Evolutionary conservation across 2,329 filamentous ascomycete genomes (phyloP).

Genomic region (Hirsutella minnesotensis): DNA sequence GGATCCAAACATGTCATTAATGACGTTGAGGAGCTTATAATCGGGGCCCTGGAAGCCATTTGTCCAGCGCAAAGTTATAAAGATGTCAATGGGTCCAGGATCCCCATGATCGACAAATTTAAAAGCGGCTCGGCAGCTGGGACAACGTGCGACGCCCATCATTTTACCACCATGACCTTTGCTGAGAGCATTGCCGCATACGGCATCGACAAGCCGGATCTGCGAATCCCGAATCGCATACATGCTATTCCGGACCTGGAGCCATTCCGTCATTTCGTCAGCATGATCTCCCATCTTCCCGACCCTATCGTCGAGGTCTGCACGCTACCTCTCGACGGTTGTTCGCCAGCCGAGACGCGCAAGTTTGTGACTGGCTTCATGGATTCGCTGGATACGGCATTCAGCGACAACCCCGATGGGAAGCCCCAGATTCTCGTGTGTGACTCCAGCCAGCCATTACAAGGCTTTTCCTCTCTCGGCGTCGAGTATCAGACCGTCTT

Average conservation of each 20-base stretch:
- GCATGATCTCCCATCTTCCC: conserved; percentile 60
- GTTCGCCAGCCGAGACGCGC: conserved; percentile 39
- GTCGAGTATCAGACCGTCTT: conserved; percentile 48
- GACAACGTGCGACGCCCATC: conserved; percentile 14
- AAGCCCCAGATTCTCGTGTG: conserved; percentile 68
- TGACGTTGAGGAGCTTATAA: conserved; percentile 23
- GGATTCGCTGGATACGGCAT: conserved; percentile 45
- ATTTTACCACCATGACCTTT: conserved; percentile 23
- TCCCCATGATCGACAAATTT: conserved; percentile 19
- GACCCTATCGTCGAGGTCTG: conserved; percentile 66
- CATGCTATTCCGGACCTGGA: conserved; percentile 47
- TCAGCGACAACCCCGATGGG: conserved; percentile 61
- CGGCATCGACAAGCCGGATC: conserved; percentile 86
- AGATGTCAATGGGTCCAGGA: conserved; percentile 32
- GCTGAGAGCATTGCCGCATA: conserved; percentile 57
- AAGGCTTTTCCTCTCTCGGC: conserved; percentile 67
- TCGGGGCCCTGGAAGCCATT: conserved; percentile 16
- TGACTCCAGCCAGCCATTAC: conserved; percentile 61
- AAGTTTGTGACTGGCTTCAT: conserved; percentile 60
- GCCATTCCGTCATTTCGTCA: conserved; percentile 48
- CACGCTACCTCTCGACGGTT: conserved; percentile 47
- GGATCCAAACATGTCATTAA: conserved; percentile 28
- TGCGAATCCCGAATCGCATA: conserved; percentile 62
- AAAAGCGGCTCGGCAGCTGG: conserved; percentile 4
- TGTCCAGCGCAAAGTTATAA: conserved; percentile 45